These are phyloP conservation scores for Bruguiera hainesii DNA, from an alignment of 441 rosid species.

Conservation along the genomic window DNA sequence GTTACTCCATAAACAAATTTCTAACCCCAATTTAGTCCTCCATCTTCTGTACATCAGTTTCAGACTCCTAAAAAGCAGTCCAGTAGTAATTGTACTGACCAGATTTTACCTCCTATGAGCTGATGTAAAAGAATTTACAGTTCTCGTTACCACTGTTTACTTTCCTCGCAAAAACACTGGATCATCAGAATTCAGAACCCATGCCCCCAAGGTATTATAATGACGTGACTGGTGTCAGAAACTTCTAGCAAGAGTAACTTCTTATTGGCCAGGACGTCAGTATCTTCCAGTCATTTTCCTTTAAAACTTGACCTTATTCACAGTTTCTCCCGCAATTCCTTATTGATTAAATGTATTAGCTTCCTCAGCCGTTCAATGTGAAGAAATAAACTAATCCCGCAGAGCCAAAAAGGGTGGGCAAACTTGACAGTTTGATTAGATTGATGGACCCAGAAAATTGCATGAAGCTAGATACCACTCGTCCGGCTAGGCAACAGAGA, in stretches of 20 bases:
- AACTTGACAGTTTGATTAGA: conserved; percentile 21
- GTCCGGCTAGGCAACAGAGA: conserved; percentile 40
- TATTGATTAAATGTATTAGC: conserved; percentile 20
- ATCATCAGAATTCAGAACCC: conserved; percentile 25
- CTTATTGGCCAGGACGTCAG: not conserved
- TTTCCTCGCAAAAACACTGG: conserved; percentile 12
- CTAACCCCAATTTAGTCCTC: conserved; percentile 25
- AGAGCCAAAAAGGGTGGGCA: conserved; percentile 16
- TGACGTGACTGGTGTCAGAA: conserved; percentile 15
- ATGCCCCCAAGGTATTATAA: not conserved
- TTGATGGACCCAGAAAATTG: conserved; percentile 16
- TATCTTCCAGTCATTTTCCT: not conserved
- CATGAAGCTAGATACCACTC: conserved; percentile 25
- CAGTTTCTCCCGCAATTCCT: conserved; percentile 17
- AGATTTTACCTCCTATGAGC: conserved; percentile 22
- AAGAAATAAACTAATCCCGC: conserved; percentile 22
- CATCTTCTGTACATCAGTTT: conserved; percentile 46
- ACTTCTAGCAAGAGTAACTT: too few species aligned
- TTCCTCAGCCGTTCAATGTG: conserved; percentile 23
- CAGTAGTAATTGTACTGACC: conserved; percentile 18
- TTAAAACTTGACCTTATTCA: conserved; percentile 24
- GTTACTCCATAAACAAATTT: conserved; percentile 22
- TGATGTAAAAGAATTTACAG: conserved; percentile 32
- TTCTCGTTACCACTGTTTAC: conserved; percentile 21
- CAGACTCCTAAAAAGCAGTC: conserved; percentile 27